Conservation (phyloP, 2,329 filamentous ascomycete genomes). For the Xylariaceae sp. region DNA sequence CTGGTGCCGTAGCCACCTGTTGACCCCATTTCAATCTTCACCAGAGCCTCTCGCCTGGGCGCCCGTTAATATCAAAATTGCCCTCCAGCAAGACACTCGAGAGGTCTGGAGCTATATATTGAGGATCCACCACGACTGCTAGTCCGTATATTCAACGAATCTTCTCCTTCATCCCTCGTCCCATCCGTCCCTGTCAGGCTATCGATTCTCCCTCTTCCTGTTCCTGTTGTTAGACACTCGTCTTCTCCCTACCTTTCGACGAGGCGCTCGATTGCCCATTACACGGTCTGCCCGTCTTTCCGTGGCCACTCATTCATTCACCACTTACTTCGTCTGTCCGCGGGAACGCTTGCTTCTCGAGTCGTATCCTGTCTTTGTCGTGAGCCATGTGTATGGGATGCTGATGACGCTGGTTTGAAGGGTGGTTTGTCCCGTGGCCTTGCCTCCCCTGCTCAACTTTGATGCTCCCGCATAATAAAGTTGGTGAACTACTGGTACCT, state of each 20-base stretch:
- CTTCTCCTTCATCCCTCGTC: conserved; percentile 12
- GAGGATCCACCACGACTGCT: conserved; percentile 10
- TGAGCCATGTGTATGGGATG: conserved; percentile 12
- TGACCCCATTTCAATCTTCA: no score
- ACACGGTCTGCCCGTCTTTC: no score
- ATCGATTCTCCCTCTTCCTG: no score
- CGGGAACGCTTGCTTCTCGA: background rate
- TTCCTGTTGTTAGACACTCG: no score
- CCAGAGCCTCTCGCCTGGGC: no score
- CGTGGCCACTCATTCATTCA: no score
- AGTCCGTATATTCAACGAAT: conserved; percentile 14
- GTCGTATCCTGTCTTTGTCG: conserved; percentile 16
- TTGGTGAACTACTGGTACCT: conserved; percentile 18
- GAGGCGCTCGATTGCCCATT: no score
- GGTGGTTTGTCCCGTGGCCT: conserved; percentile 29
- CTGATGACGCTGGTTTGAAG: conserved; percentile 28
- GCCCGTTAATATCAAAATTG: no score
- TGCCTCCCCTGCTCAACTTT: conserved; percentile 26
- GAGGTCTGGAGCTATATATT: background rate
- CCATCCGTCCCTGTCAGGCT: conserved; percentile 3
- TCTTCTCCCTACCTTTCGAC: no score
- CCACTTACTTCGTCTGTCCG: no score
- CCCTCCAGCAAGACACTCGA: background rate
- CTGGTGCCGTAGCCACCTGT: no score
- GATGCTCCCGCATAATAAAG: conserved; percentile 28